Percentiles rank a stretch among this genome's conserved stretches.
phyloP scores from a whole-genome alignment of 2,329 filamentous ascomycete species.

The Hymenoscyphus scutula region DNA sequence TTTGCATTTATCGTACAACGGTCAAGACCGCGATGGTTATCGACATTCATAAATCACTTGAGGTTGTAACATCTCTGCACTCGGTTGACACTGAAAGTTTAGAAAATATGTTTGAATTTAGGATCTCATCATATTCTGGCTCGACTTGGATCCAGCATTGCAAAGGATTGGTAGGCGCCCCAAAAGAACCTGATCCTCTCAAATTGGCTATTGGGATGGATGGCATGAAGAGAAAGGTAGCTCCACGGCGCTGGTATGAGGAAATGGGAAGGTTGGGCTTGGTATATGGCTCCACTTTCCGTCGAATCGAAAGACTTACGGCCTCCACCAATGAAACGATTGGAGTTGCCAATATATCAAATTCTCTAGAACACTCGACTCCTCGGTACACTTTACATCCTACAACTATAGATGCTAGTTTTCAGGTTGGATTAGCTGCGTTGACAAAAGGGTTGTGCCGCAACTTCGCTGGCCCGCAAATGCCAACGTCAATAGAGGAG shows the following conservation, averaged over 20 bases:
- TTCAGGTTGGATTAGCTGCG: background rate
- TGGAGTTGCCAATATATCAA: background rate
- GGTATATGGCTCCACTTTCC: background rate
- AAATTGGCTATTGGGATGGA: background rate
- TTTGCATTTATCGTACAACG: background rate
- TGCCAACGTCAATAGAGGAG: too few species aligned
- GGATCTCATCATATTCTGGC: background rate
- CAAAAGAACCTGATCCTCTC: background rate
- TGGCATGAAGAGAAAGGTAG: background rate
- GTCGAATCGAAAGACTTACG: background rate
- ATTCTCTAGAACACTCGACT: background rate
- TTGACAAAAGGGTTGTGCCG: background rate
- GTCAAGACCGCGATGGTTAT: constrained; percentile 27
- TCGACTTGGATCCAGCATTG: background rate
- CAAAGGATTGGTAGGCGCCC: background rate
- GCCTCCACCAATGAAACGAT: background rate
- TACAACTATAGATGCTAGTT: background rate
- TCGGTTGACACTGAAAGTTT: background rate
- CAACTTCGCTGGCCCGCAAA: too few species aligned
- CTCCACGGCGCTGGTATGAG: background rate
- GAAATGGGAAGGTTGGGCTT: background rate
- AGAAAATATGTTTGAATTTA: background rate
- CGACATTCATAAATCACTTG: constrained; percentile 11
- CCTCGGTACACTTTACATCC: background rate
- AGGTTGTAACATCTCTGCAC: constrained; percentile 1